Evolutionary conservation across 768 basidiomycete species (phyloP).

Genomic region (Tylopilus vinaceipallidus): DNA sequence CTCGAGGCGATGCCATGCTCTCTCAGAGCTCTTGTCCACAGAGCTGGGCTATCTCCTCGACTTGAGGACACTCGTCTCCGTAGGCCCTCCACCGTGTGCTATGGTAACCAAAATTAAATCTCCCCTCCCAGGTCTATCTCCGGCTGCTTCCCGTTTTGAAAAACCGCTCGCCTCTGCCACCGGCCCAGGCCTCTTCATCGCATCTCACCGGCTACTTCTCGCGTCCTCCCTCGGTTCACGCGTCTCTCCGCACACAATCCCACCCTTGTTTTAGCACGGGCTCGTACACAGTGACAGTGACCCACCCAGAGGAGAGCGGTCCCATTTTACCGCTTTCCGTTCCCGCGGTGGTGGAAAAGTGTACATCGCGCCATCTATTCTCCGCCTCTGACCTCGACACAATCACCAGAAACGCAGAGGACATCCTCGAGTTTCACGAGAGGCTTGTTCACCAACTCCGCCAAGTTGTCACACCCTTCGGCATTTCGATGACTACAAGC

Average conservation of each 20-base stretch:
- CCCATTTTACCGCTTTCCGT: constrained; percentile 10
- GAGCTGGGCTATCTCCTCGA: constrained; percentile 83
- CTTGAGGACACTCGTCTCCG: constrained; percentile 72
- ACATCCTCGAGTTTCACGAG: constrained; percentile 69
- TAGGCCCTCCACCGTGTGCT: constrained; percentile 35
- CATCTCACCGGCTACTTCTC: constrained; percentile 29
- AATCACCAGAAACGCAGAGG: constrained; percentile 65
- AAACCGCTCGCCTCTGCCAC: constrained; percentile 19
- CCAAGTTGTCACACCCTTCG: constrained; percentile 47
- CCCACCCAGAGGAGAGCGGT: constrained; percentile 17
- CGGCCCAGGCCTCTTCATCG: constrained; percentile 25
- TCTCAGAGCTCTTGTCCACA: constrained; percentile 81
- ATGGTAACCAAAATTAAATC: neutral
- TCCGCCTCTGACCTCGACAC: constrained; percentile 54
- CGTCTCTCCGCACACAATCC: constrained; percentile 44
- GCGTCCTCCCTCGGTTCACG: constrained; percentile 41
- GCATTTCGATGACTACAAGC: constrained; percentile 40
- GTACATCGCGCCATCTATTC: constrained; percentile 49
- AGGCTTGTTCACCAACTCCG: constrained; percentile 57
- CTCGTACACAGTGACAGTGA: constrained; percentile 11
- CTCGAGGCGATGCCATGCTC: constrained; percentile 62
- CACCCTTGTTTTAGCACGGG: constrained; percentile 35
- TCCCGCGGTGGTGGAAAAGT: constrained; percentile 31
- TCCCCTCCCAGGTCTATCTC: constrained; percentile 56
- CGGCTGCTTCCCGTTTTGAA: constrained; percentile 52